Percentiles rank a stretch among this genome's conserved stretches.
These are phyloP conservation scores for Linum lewisii DNA, from an alignment of 345 rosid species.

Conservation along the genomic window DNA sequence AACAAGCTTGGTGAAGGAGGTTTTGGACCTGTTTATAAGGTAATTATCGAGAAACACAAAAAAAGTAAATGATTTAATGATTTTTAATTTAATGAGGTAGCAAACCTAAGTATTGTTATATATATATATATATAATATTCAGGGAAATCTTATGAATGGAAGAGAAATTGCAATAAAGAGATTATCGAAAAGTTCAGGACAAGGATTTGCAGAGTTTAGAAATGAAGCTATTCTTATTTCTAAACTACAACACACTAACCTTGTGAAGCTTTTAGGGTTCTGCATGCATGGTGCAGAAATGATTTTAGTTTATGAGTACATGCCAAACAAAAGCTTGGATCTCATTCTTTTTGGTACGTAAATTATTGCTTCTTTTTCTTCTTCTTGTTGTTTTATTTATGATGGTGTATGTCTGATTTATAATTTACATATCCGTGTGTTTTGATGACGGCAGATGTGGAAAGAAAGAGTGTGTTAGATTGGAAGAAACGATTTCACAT, in stretches of 20 bases:
- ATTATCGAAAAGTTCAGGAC: constrained; percentile 4
- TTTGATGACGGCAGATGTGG: neutral
- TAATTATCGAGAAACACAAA: neutral
- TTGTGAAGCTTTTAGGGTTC: constrained; percentile 6
- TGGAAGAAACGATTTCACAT: constrained; percentile 1
- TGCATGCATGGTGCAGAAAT: constrained; percentile 7
- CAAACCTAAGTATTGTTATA: neutral
- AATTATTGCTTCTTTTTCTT: neutral
- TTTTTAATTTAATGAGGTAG: neutral
- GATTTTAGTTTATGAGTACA: constrained; percentile 9
- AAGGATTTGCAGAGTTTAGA: constrained; percentile 11
- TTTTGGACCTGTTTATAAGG: constrained; percentile 21
- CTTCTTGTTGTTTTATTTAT: no score
- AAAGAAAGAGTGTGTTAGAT: neutral
- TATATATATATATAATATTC: no score
- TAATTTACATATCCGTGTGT: neutral
- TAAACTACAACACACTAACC: constrained; percentile 14
- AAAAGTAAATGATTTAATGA: no score
- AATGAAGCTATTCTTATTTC: constrained; percentile 9
- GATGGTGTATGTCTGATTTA: neutral
- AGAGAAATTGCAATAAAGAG: constrained; percentile 10
- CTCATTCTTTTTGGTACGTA: constrained; percentile 7
- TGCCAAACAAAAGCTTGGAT: constrained; percentile 1
- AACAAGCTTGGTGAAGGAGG: constrained; percentile 22
- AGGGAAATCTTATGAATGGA: constrained; percentile 2